Evolutionary conservation across 1,284 basidiomycete species (phyloP), one percentile per base, ranked within the genome.

Genomic region (Hypsizygus ulmarius): DNA sequence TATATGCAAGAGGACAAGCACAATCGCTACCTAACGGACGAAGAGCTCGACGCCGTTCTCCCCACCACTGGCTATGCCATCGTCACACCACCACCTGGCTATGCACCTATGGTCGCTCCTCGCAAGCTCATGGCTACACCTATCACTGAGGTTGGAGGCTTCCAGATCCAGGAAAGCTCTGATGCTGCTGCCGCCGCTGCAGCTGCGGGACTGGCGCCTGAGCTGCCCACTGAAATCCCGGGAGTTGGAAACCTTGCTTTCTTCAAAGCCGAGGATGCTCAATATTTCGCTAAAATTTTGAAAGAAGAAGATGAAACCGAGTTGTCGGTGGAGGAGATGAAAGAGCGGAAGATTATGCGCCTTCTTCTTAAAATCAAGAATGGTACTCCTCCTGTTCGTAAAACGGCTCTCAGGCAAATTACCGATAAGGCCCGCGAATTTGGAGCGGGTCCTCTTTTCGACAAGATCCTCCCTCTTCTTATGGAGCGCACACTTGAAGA

Each of bases 361-460:
- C 73, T 99, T n/a, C 74, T 99, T 39, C 81, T 99, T 61, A 99
- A 99, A 73, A 99, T 99, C 72, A 99, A 99, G 78, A 99, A 99
- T 67, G 97, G 97, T 39, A 98, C 96, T 1, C 97, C 97, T 27
- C 95, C 96, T 7, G 95, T 98, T 55, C 86, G 97, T 53, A 99
- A 99, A 72, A 94, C 95, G 1, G 97, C 97, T 8, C 82, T 99
- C 38, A 84, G 96, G 47, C 95, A 98, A 67, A 98, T 99, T 64
- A 97, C 95, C n/a, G 97, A 99, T 77, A 97, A 97, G 67, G 97
- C 97, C 53, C 88, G 96, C 58, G 94, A 99, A 62, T 98, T 99
- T 56, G 96, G 96, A 46, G 95, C 97, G 19, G 96, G 95, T 16
- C 97, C 97, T n/a, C 78, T 99, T 6, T 99, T 99, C 68, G 97